Evolutionary conservation across 441 rosid genomes (phyloP).

Genomic region (Theobroma grandiflorum): DNA sequence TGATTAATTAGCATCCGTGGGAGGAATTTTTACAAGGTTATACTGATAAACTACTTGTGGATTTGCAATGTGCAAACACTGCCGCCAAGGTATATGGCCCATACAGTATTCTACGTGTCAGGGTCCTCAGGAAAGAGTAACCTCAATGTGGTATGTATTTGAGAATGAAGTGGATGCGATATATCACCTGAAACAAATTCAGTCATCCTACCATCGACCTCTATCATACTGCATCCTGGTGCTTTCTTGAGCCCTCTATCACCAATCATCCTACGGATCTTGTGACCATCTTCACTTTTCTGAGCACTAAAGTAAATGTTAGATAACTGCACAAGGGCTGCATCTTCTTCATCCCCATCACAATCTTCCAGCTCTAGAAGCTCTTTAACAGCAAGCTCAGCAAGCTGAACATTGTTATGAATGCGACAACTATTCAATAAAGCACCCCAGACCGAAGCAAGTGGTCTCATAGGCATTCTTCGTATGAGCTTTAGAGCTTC

Average conservation of each 20-base stretch:
- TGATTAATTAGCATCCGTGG: neutral
- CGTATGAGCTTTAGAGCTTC: conserved; percentile 56
- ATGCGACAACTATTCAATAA: conserved; percentile 55
- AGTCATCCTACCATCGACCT: conserved; percentile 50
- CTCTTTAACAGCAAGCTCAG: conserved; percentile 58
- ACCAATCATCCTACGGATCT: conserved; percentile 48
- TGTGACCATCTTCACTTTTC: conserved; percentile 52
- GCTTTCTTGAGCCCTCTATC: conserved; percentile 53
- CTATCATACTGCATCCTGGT: conserved; percentile 63
- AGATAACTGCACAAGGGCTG: conserved; percentile 63
- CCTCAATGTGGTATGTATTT: conserved; percentile 49
- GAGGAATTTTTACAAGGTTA: neutral
- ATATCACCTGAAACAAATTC: conserved; percentile 64
- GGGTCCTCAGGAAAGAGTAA: conserved; percentile 43
- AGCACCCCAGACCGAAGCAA: conserved; percentile 74
- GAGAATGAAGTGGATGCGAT: conserved; percentile 41
- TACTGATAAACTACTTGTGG: neutral
- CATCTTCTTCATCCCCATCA: conserved; percentile 56
- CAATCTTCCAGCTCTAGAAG: conserved; percentile 53
- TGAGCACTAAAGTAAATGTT: conserved; percentile 47
- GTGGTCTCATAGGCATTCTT: conserved; percentile 66
- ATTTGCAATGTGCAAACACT: neutral
- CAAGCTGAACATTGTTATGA: conserved; percentile 61
- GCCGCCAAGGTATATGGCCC: neutral
- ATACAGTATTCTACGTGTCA: conserved; percentile 33